Evolutionary conservation across 441 rosid genomes (phyloP).

Genomic region (Croton setiger): DNA sequence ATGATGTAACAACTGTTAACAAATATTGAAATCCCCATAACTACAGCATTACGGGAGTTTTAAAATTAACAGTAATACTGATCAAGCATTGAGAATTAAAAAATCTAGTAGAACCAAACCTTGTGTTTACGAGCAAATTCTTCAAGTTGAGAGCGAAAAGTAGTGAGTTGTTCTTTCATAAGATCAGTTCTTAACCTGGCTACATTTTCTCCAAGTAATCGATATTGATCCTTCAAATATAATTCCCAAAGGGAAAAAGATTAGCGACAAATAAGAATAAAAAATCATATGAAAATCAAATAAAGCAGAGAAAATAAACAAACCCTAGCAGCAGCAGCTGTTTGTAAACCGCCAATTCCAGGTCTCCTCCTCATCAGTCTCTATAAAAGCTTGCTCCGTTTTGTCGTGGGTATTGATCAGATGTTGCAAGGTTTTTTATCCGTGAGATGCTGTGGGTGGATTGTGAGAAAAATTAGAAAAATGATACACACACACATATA

Average conservation of each 20-base stretch:
- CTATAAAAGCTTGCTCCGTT: no score
- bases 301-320: slow-evolving; percentile 10
- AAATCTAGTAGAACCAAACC: slow-evolving; percentile 34
- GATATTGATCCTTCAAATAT: slow-evolving; percentile 61
- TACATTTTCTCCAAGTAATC: slow-evolving; percentile 85
- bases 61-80: background rate
- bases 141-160: slow-evolving; percentile 85
- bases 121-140: slow-evolving; percentile 92
- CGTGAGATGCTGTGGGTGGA: no score
- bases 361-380: no score
- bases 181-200: slow-evolving; percentile 83
- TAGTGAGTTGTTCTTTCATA: slow-evolving; percentile 93
- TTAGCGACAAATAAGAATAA: background rate
- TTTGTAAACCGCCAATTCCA: slow-evolving; percentile 47
- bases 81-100: background rate
- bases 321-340: slow-evolving; percentile 91
- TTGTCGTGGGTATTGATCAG: no score
- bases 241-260: background rate
- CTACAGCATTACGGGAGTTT: background rate
- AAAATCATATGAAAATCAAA: background rate
- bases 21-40: no score
- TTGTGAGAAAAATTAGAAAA: no score
- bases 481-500: no score
- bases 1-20: no score
- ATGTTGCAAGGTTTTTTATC: no score